These are phyloP conservation scores for Diutina catenulata DNA, from an alignment of 1,139 yeast genomes.

Conservation along the genomic window DNA sequence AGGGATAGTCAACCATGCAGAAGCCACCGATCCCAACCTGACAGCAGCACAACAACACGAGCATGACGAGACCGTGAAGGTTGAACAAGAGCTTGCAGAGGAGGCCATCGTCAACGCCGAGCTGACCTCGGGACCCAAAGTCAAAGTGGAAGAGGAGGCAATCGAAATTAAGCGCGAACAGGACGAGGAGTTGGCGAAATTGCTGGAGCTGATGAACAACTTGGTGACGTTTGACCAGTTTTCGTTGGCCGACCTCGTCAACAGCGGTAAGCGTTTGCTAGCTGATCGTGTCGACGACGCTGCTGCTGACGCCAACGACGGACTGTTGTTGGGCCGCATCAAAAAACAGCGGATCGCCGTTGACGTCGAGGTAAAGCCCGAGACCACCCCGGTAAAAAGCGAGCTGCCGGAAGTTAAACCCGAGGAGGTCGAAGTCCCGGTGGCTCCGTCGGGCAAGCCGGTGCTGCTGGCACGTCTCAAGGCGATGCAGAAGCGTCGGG, in stretches of 20 bases:
- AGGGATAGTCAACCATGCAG: slow-evolving; percentile 74
- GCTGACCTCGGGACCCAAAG: slow-evolving; percentile 8
- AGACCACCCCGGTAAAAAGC: background rate
- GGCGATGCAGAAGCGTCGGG: slow-evolving; percentile 89
- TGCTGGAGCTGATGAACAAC: slow-evolving; percentile 34
- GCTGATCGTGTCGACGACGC: slow-evolving; percentile 24
- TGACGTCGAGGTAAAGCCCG: slow-evolving; percentile 9
- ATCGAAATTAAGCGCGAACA: slow-evolving; percentile 27
- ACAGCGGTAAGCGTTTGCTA: slow-evolving; percentile 57
- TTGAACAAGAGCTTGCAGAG: slow-evolving; percentile 6
- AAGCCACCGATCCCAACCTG: slow-evolving; percentile 75
- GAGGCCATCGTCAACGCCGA: slow-evolving; percentile 8
- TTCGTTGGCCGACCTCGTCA: slow-evolving; percentile 51
- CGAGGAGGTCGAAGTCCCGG: slow-evolving; percentile 6
- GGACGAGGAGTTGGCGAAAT: slow-evolving; percentile 33
- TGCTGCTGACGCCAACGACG: slow-evolving; percentile 13
- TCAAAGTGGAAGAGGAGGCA: slow-evolving; percentile 15
- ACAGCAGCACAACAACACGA: slow-evolving; percentile 14
- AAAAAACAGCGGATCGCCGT: slow-evolving; percentile 7
- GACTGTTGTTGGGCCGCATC: slow-evolving; percentile 3
- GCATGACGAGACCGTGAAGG: slow-evolving; percentile 11
- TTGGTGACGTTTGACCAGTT: slow-evolving; percentile 52
- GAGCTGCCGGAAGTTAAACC: slow-evolving; percentile 7
- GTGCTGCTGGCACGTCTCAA: slow-evolving; percentile 59
- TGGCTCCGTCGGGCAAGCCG: slow-evolving; percentile 6